These are phyloP conservation scores for Sclerotinia minor DNA, from an alignment of 2,329 filamentous ascomycete species.

Conservation along the genomic window DNA sequence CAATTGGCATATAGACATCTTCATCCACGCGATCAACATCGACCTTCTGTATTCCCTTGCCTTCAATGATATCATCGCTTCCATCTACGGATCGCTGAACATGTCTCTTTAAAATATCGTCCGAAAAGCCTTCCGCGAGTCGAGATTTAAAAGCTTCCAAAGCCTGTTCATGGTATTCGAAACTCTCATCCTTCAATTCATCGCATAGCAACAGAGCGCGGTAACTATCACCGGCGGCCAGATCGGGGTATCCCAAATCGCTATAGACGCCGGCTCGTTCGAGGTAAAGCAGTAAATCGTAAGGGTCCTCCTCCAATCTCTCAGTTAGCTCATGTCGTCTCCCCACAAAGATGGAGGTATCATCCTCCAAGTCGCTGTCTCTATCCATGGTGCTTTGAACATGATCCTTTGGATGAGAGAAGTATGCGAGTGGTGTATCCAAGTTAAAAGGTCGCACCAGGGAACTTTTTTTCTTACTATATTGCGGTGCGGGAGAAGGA, in stretches of 20 bases:
- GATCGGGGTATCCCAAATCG: constrained; percentile 80
- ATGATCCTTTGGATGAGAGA: constrained; percentile 19
- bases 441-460: constrained; percentile 19
- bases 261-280: constrained; percentile 71
- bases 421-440: constrained; percentile 11
- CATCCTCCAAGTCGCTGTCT: constrained; percentile 34
- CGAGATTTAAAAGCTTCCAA: constrained; percentile 44
- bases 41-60: constrained; percentile 27
- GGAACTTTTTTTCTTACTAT: neutral
- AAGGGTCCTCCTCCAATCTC: constrained; percentile 52
- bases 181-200: constrained; percentile 73
- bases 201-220: constrained; percentile 84
- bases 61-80: constrained; percentile 27
- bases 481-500: constrained; percentile 5
- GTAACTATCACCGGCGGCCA: constrained; percentile 88
- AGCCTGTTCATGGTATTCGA: constrained; percentile 77
- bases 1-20: constrained; percentile 46
- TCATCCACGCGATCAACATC: constrained; percentile 43
- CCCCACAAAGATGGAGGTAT: constrained; percentile 47
- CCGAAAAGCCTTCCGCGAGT: constrained; percentile 41
- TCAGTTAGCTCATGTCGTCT: constrained; percentile 60
- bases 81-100: constrained; percentile 27
- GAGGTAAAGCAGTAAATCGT: constrained; percentile 64
- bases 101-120: constrained; percentile 45
- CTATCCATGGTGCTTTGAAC: constrained; percentile 27